These are phyloP conservation scores for Sanghuangporus baumii DNA, from an alignment of 1,284 basidiomycete genomes.

Conservation along the genomic window DNA sequence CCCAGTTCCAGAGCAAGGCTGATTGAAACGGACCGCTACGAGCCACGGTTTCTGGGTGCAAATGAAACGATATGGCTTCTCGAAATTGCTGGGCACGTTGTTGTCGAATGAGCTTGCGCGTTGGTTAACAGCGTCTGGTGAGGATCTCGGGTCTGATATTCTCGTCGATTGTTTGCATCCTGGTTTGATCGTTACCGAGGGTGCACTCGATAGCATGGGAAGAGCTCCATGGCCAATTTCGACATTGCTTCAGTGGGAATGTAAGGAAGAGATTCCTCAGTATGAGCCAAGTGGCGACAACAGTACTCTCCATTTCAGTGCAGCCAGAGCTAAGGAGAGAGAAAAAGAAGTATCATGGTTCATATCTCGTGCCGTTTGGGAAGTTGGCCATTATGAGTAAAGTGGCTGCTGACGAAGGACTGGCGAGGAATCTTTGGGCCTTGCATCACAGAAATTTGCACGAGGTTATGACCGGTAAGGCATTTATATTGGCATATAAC, in stretches of 20 bases:
- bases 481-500: too few relatives aligned
- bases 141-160: constrained; percentile 8
- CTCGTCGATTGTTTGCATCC: constrained; percentile 19
- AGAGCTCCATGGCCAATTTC: not conserved
- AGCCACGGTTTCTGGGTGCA: not conserved
- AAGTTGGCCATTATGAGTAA: constrained; percentile 16
- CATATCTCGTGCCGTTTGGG: constrained; percentile 22
- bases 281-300: not conserved
- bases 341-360: constrained; percentile 19
- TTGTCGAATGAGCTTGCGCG: not conserved
- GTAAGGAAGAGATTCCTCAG: not conserved
- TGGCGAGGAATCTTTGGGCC: constrained; percentile 20
- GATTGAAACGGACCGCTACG: not conserved
- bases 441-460: too few relatives aligned
- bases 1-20: not conserved
- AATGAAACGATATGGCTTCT: not conserved
- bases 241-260: not conserved
- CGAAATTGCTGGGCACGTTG: not conserved
- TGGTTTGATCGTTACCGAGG: constrained; percentile 13
- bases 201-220: not conserved
- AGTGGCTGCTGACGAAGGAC: constrained; percentile 18
- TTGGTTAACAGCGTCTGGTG: not conserved
- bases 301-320: not conserved
- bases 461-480: too few relatives aligned
- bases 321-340: constrained; percentile 1